Evolutionary conservation across 352 stramenopile genomes (phyloP).

Genomic region (Pythium aristosporum): DNA sequence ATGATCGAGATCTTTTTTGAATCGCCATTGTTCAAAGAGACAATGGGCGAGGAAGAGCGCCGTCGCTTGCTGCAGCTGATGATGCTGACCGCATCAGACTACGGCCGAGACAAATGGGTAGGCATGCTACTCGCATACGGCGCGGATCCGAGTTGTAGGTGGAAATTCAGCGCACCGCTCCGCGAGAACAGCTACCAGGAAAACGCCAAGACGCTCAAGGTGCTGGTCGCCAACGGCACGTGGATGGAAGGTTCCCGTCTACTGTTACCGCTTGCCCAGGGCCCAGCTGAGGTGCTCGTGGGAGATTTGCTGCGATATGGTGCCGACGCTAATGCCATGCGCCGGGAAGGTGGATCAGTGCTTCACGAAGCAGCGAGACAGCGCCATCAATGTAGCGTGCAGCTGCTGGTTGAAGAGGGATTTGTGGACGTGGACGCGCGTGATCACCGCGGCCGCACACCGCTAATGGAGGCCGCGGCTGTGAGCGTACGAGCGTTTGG

Average conservation of each 20-base stretch:
- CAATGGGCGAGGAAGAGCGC: neutral
- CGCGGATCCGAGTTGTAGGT: neutral
- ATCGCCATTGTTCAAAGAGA: conserved; percentile 1
- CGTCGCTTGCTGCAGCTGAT: neutral
- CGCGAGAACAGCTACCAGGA: neutral
- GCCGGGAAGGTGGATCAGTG: too few species aligned
- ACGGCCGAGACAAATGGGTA: neutral
- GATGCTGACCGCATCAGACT: neutral
- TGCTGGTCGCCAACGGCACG: neutral
- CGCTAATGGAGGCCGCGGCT: neutral
- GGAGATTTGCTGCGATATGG: neutral
- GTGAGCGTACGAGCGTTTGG: too few species aligned
- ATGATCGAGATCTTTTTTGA: conserved; percentile 15
- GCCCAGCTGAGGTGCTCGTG: neutral
- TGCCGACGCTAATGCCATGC: neutral
- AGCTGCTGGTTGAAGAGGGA: neutral
- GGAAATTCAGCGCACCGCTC: neutral
- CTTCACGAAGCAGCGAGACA: too few species aligned
- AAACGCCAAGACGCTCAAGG: neutral
- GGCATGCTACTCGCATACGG: neutral
- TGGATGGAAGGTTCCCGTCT: neutral
- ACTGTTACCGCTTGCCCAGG: neutral
- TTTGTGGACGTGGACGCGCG: conserved; percentile 3
- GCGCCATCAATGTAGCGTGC: neutral
- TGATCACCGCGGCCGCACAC: neutral